phyloP scores from a whole-genome alignment of 192 early-diverging fungal genomes.

The Helicostylum pulchrum region DNA sequence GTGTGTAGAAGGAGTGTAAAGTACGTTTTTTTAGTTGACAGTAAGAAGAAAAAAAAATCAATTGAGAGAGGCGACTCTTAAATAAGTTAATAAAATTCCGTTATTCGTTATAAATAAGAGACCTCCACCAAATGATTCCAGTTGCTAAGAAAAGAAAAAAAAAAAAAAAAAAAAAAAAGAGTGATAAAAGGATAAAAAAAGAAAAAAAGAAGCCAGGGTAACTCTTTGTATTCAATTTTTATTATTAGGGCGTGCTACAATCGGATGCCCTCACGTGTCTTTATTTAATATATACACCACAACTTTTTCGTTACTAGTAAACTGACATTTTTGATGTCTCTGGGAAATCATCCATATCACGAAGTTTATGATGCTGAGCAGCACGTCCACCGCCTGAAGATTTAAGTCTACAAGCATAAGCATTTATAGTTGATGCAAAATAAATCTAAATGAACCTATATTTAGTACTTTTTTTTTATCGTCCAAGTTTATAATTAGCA shows the following conservation, averaged over 20 bases:
- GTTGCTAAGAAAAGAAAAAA: background rate
- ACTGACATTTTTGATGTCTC: constrained; percentile 7
- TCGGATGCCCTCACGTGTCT: too few species aligned
- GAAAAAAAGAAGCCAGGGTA: constrained; percentile 1
- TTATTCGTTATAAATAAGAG: constrained; percentile 2
- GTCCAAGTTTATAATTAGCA: background rate
- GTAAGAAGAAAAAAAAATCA: constrained; percentile 4
- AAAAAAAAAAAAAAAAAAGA: background rate
- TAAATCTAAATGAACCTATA: background rate
- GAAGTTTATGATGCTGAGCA: constrained; percentile 12
- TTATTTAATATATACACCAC: too few species aligned
- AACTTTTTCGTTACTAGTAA: background rate
- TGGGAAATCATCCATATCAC: constrained; percentile 15
- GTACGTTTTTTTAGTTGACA: background rate
- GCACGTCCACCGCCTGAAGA: background rate
- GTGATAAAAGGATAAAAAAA: background rate
- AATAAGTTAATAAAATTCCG: too few species aligned
- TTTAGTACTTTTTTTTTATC: too few species aligned
- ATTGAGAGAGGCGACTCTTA: background rate
- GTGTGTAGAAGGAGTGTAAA: too few species aligned
- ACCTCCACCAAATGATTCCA: constrained; percentile 7
- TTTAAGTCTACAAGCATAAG: constrained; percentile 10
- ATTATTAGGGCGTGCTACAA: too few species aligned
- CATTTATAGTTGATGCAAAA: constrained; percentile 4
- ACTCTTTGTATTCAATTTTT: too few species aligned